Evolutionary conservation across 306 rosid species (phyloP).

Genomic region (Prunus mira): DNA sequence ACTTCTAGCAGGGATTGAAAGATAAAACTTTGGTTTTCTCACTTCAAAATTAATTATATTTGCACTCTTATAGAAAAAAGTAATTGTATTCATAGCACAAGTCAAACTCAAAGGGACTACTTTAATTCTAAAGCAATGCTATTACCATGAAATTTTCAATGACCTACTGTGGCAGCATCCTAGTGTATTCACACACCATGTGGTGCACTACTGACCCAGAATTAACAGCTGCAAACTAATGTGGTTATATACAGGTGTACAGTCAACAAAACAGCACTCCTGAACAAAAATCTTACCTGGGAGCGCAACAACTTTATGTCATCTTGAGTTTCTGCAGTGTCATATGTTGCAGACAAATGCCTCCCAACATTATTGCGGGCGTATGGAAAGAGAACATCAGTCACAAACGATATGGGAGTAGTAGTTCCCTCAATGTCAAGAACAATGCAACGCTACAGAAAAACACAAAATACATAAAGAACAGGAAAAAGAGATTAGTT

Average conservation of each 20-base stretch:
- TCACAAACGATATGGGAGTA: conserved; percentile 91
- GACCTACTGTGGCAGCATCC: not conserved
- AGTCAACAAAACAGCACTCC: conserved; percentile 17
- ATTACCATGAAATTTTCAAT: not conserved
- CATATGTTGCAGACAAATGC: conserved; percentile 76
- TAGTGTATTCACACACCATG: not conserved
- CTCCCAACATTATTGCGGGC: conserved; percentile 84
- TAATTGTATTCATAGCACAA: not conserved
- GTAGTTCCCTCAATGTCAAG: conserved; percentile 99
- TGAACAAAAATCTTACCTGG: conserved; percentile 53
- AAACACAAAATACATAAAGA: conserved; percentile 3
- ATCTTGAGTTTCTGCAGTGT: conserved; percentile 64
- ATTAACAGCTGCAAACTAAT: not conserved
- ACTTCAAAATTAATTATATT: not conserved
- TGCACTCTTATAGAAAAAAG: not conserved
- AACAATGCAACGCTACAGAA: conserved; percentile 69
- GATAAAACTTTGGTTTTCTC: not conserved
- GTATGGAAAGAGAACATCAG: conserved; percentile 92
- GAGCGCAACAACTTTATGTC: conserved; percentile 70
- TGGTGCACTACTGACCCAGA: not conserved
- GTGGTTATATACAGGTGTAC: conserved; percentile 19
- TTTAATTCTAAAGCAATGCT: not conserved
- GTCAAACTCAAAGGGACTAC: not conserved
- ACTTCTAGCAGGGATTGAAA: not conserved
- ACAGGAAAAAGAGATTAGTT: conserved; percentile 13